Percentiles rank a stretch among this genome's conserved stretches.
phyloP scores from a whole-genome alignment of 1,139 yeast species.

The Pichia sp. region DNA sequence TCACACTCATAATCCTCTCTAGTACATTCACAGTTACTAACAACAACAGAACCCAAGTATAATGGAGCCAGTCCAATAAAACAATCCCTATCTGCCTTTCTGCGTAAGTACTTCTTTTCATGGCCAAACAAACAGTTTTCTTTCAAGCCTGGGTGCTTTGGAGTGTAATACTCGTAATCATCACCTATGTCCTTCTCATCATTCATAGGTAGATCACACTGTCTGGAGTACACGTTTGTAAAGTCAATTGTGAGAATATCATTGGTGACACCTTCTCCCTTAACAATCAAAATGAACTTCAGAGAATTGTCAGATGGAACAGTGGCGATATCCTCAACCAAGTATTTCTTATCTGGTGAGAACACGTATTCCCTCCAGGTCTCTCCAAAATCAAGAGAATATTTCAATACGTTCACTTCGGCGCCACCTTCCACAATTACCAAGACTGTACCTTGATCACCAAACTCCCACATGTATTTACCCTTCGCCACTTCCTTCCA shows the following conservation, averaged over 20 bases:
- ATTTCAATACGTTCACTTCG: conserved; percentile 51
- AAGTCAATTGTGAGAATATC: conserved; percentile 62
- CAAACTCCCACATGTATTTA: conserved; percentile 86
- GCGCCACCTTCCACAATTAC: conserved; percentile 58
- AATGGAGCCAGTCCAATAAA: conserved; percentile 75
- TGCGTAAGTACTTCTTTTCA: conserved; percentile 68
- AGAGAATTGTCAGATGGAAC: conserved; percentile 87
- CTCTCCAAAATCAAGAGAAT: conserved; percentile 74
- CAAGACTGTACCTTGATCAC: conserved; percentile 87
- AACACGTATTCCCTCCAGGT: conserved; percentile 68
- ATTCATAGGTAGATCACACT: conserved; percentile 62
- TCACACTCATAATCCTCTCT: conserved; percentile 94
- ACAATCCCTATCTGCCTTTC: conserved; percentile 59
- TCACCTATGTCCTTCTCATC: conserved; percentile 38
- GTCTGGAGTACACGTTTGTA: conserved; percentile 51
- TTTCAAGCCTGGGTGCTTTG: conserved; percentile 56
- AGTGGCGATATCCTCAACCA: conserved; percentile 71
- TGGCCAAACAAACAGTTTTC: conserved; percentile 86
- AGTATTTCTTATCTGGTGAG: conserved; percentile 41
- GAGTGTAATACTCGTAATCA: conserved; percentile 83
- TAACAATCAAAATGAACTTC: conserved; percentile 52
- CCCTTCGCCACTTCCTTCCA: conserved; percentile 81
- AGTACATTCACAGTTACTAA: conserved; percentile 74
- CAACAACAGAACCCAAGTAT: conserved; percentile 49
- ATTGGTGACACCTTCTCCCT: conserved; percentile 32